Conservation (phyloP, 306 rosid genomes). For the Vicia villosa region DNA sequence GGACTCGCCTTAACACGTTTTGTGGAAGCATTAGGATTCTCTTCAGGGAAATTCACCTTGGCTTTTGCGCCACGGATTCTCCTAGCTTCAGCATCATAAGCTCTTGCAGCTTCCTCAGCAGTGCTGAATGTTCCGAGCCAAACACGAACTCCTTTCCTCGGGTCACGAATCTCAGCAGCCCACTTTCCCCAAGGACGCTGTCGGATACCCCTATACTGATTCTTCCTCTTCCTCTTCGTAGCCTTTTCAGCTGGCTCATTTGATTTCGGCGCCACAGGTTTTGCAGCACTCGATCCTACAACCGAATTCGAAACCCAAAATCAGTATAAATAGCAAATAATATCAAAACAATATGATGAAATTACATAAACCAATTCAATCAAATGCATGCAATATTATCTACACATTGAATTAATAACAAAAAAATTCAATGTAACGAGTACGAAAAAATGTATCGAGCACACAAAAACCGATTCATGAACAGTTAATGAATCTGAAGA, state of each 20-base stretch:
- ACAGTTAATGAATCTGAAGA: slow-evolving; percentile 10
- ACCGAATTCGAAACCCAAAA: slow-evolving; percentile 15
- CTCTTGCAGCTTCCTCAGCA: slow-evolving; percentile 98
- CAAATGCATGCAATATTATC: too few relatives aligned
- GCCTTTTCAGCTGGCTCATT: slow-evolving; percentile 65
- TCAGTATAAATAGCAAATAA: not conserved
- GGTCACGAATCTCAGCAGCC: slow-evolving; percentile 99
- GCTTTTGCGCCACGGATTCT: slow-evolving; percentile 95
- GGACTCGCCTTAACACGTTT: slow-evolving; percentile 53
- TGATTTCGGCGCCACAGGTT: slow-evolving; percentile 44
- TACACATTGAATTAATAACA: too few relatives aligned
- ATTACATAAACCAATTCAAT: slow-evolving; percentile 15
- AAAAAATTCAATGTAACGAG: slow-evolving; percentile 8
- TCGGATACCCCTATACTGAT: slow-evolving; percentile 87
- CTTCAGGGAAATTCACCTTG: slow-evolving; percentile 91
- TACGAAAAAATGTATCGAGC: too few relatives aligned
- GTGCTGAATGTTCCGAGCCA: slow-evolving; percentile 99
- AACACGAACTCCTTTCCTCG: slow-evolving; percentile 94
- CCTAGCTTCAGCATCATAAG: slow-evolving; percentile 93
- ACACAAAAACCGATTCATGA: not conserved
- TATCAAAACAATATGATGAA: not conserved
- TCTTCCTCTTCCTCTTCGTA: slow-evolving; percentile 79
- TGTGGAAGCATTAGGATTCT: slow-evolving; percentile 45
- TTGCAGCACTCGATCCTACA: slow-evolving; percentile 56
- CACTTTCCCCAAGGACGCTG: slow-evolving; percentile 99